Percentiles rank a stretch among this genome's conserved stretches.
These are phyloP conservation scores for Acer campestre DNA, from an alignment of 345 rosid genomes.

Conservation along the genomic window DNA sequence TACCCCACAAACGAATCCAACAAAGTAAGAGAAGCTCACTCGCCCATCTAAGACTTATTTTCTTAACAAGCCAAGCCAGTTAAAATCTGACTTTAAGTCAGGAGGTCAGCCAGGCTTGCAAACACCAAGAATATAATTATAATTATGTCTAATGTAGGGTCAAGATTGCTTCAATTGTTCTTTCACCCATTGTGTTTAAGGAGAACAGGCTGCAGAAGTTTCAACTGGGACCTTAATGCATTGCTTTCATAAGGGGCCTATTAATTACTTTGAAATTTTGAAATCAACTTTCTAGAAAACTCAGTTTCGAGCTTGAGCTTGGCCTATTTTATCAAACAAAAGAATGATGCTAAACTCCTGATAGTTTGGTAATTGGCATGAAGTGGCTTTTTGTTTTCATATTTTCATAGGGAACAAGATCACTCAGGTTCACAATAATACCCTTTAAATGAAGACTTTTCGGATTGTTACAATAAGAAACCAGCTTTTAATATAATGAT, in stretches of 20 bases:
- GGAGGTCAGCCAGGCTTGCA: neutral
- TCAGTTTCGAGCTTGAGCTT: neutral
- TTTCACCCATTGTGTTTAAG: slow-evolving; percentile 6
- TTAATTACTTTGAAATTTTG: neutral
- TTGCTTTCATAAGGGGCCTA: neutral
- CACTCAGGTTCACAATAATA: neutral
- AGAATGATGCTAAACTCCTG: neutral
- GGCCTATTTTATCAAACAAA: neutral
- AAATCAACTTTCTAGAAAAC: neutral
- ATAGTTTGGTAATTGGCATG: neutral
- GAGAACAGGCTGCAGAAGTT: neutral
- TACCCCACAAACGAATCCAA: too few species aligned
- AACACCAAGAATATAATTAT: neutral
- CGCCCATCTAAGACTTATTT: neutral
- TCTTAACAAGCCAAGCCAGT: neutral
- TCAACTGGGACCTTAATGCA: neutral
- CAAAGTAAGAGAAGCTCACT: neutral
- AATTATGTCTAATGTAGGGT: neutral
- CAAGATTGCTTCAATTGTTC: neutral
- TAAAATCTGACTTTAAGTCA: neutral
- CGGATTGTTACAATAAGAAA: neutral
- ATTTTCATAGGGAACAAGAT: slow-evolving; percentile 7
- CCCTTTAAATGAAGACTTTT: neutral
- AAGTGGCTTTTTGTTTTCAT: neutral
- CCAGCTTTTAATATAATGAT: neutral